A percentile compares a stretch with the other conserved stretches of the same genome.
Evolutionary conservation across 768 basidiomycete species (phyloP).

Genomic region (Mrakia gelida): DNA sequence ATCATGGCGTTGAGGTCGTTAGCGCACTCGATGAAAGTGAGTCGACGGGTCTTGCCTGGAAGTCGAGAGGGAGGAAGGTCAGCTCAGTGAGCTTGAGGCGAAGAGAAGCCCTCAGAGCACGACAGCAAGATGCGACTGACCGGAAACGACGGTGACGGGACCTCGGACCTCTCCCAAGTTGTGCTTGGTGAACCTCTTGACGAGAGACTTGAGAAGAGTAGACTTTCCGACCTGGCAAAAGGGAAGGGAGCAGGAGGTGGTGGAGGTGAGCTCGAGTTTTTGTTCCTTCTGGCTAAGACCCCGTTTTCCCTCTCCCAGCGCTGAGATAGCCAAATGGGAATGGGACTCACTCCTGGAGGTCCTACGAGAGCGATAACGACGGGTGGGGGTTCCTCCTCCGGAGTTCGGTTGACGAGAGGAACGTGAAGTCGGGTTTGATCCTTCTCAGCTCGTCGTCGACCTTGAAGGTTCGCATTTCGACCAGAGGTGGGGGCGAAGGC

Average conservation of each 20-base stretch:
- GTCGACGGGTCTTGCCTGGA: constrained; percentile 70
- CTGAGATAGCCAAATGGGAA: neutral
- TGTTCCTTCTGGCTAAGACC: neutral
- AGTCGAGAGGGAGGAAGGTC: neutral
- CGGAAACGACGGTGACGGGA: constrained; percentile 88
- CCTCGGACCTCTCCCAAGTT: constrained; percentile 83
- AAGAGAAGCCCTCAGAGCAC: neutral
- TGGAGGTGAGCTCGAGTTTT: neutral
- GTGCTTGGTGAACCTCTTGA: constrained; percentile 90
- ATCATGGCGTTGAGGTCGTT: constrained; percentile 98
- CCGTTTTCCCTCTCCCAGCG: neutral
- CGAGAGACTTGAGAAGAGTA: constrained; percentile 83
- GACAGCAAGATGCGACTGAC: constrained; percentile 33
- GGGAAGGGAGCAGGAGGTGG: neutral
- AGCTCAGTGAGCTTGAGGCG: neutral
- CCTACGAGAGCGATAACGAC: constrained; percentile 92
- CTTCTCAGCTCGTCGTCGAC: constrained; percentile 81
- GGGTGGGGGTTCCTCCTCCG: constrained; percentile 74
- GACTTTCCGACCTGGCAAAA: constrained; percentile 69
- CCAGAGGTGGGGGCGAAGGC: constrained; percentile 93
- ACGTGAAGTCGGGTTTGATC: constrained; percentile 95
- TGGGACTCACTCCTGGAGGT: constrained; percentile 67
- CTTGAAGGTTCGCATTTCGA: constrained; percentile 79
- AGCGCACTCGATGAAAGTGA: constrained; percentile 97
- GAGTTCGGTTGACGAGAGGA: constrained; percentile 89